A percentile compares a stretch with the other conserved stretches of the same genome.
phyloP scores from a whole-genome alignment of 306 rosid genomes.

The Herpetospermum pedunculosum region DNA sequence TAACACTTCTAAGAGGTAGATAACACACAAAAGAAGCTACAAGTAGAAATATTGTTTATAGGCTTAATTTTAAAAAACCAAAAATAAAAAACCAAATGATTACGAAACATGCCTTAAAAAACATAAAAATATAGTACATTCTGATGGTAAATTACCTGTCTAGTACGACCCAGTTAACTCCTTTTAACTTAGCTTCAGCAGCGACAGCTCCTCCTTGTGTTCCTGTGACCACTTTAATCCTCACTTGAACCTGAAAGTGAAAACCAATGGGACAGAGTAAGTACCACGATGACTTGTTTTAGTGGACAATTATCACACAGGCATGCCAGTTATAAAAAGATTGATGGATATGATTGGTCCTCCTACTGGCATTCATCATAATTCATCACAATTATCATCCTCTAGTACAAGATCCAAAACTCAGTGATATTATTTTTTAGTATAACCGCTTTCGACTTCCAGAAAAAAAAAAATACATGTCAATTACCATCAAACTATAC shows the following conservation, averaged over 20 bases:
- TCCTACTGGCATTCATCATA: not conserved
- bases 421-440: not conserved
- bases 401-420: too few species aligned
- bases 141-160: slow-evolving; percentile 79
- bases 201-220: slow-evolving; percentile 72
- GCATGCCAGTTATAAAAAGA: not conserved
- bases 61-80: too few species aligned
- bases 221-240: slow-evolving; percentile 74
- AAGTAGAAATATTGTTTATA: too few species aligned
- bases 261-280: slow-evolving; percentile 12
- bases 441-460: too few species aligned
- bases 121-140: slow-evolving; percentile 54
- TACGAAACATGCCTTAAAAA: too few species aligned
- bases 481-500: too few species aligned
- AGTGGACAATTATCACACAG: not conserved
- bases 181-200: slow-evolving; percentile 74
- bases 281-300: not conserved
- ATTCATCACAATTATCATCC: not conserved
- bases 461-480: too few species aligned
- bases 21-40: too few species aligned
- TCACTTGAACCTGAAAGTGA: slow-evolving; percentile 75
- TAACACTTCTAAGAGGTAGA: too few species aligned
- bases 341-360: not conserved
- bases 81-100: too few species aligned
- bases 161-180: slow-evolving; percentile 93